Evolutionary conservation across 306 rosid species (phyloP).

Genomic region (Cucurbita pepo): DNA sequence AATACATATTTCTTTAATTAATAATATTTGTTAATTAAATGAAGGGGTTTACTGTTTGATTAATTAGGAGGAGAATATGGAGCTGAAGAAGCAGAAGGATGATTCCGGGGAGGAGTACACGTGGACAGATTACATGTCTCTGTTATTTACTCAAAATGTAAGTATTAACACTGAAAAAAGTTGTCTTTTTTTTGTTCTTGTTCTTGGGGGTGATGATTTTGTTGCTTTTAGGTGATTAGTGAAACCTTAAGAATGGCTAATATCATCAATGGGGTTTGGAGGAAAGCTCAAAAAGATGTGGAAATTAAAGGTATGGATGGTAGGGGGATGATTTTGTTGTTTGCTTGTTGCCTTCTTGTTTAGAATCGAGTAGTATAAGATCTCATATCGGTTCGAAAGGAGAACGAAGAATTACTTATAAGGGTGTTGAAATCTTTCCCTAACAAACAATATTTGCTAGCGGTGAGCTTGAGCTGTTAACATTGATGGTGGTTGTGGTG

Average conservation of each 20-base stretch:
- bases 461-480: too few species aligned
- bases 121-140: too few species aligned
- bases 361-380: background rate
- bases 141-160: slow-evolving; percentile 35
- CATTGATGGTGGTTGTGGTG: background rate
- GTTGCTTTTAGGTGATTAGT: slow-evolving; percentile 46
- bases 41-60: too few species aligned
- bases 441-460: too few species aligned
- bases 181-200: background rate
- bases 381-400: too few species aligned
- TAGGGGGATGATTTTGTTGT: background rate
- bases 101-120: too few species aligned
- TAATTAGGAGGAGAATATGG: too few species aligned
- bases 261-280: slow-evolving; percentile 86
- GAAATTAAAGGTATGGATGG: slow-evolving; percentile 45
- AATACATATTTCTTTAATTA: too few species aligned
- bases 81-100: too few species aligned
- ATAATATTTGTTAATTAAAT: too few species aligned
- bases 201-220: background rate
- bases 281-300: slow-evolving; percentile 64
- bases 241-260: slow-evolving; percentile 92
- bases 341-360: background rate
- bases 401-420: too few species aligned
- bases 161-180: slow-evolving; percentile 1
- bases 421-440: too few species aligned